A percentile compares a stretch with the other conserved stretches of the same genome.
Evolutionary conservation across 225 moss, liverwort and hornwort species (phyloP).

Genomic region (Rhytidiadelphus loreus): DNA sequence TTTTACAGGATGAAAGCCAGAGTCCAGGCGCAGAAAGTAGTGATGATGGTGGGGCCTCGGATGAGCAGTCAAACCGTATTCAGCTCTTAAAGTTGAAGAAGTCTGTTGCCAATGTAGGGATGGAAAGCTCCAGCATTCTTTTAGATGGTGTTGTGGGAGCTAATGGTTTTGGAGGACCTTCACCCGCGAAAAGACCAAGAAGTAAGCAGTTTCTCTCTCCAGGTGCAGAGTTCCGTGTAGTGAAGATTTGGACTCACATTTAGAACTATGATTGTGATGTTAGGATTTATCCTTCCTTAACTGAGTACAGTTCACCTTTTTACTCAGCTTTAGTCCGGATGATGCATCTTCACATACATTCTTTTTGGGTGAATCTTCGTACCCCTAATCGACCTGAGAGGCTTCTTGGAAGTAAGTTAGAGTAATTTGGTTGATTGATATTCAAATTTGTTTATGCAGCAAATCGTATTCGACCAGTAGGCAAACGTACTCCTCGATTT

Average conservation of each 20-base stretch:
- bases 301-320: neutral
- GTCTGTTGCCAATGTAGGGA: conserved; percentile 17
- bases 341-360: neutral
- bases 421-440: neutral
- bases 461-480: conserved; percentile 57
- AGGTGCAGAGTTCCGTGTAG: neutral
- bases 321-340: neutral
- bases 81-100: conserved; percentile 39
- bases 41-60: conserved; percentile 62
- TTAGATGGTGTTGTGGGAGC: conserved; percentile 43
- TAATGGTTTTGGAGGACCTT: conserved; percentile 71
- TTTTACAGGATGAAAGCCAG: conserved; percentile 57
- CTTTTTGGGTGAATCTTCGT: neutral
- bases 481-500: conserved; percentile 91
- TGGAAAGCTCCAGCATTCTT: conserved; percentile 36
- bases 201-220: conserved; percentile 45
- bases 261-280: neutral
- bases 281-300: neutral
- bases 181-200: conserved; percentile 95
- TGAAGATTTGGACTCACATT: neutral
- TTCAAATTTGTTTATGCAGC: conserved; percentile 24
- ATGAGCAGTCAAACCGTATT: conserved; percentile 47
- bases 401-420: neutral
- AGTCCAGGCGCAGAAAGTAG: conserved; percentile 75
- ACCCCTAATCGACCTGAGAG: neutral